phyloP scores from a whole-genome alignment of 345 rosid species.

The Heritiera littoralis region DNA sequence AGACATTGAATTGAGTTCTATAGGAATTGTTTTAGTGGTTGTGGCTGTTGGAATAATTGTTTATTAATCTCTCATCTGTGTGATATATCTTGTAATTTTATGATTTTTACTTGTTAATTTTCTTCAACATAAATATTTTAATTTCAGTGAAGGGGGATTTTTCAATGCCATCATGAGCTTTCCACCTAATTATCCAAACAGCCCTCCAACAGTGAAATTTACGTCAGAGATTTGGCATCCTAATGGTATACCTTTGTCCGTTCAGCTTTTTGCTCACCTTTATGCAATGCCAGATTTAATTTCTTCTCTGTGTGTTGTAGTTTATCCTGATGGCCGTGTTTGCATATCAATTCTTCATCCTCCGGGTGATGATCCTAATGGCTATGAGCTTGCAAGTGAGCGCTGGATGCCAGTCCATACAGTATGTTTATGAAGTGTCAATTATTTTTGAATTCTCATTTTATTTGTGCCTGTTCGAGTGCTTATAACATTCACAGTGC shows the following conservation, averaged over 20 bases:
- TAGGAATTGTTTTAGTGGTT: not conserved
- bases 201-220: conserved; percentile 89
- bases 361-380: conserved; percentile 96
- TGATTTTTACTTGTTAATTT: not conserved
- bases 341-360: conserved; percentile 98
- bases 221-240: conserved; percentile 98
- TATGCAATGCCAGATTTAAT: not conserved
- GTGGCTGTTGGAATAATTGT: not conserved
- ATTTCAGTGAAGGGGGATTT: conserved; percentile 89
- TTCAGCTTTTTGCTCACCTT: not conserved
- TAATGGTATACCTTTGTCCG: conserved; percentile 54
- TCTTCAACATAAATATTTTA: conserved; percentile 10
- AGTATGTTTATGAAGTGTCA: conserved; percentile 42
- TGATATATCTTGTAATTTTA: not conserved
- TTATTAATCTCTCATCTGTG: not conserved
- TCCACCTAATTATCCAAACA: conserved; percentile 81
- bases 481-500: not conserved
- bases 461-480: not conserved
- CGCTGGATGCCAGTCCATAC: conserved; percentile 98
- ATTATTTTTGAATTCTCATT: not conserved
- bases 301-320: conserved; percentile 37
- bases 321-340: conserved; percentile 88
- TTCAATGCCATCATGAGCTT: conserved; percentile 93
- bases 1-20: not conserved
- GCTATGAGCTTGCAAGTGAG: conserved; percentile 96